Conservation (phyloP, 768 basidiomycete species). For the Mycena latifolia region DNA sequence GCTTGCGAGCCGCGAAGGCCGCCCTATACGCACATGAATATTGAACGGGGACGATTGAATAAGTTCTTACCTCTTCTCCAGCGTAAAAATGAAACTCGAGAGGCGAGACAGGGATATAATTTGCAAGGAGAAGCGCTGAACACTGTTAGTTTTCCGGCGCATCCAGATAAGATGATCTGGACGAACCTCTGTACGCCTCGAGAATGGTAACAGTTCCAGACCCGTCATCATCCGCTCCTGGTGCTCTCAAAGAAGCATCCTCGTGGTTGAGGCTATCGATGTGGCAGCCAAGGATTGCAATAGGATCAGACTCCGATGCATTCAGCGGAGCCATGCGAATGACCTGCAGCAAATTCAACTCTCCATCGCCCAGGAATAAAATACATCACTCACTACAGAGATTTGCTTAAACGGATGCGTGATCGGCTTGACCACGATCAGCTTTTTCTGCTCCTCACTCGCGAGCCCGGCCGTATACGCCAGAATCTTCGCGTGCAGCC, state of each 20-base stretch:
- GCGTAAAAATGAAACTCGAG: slow-evolving; percentile 52
- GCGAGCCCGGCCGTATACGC: slow-evolving; percentile 29
- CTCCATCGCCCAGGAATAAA: neutral
- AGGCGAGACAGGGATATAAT: slow-evolving; percentile 46
- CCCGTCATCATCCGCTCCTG: no score
- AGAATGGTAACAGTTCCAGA: no score
- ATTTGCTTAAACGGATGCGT: slow-evolving; percentile 32
- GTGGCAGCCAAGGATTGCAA: slow-evolving; percentile 42
- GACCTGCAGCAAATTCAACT: slow-evolving; percentile 29
- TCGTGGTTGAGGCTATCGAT: slow-evolving; percentile 44
- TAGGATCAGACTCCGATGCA: slow-evolving; percentile 28
- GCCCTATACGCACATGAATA: no score
- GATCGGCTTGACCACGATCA: slow-evolving; percentile 25
- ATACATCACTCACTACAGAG: slow-evolving; percentile 34
- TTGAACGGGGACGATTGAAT: no score
- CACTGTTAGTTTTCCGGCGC: neutral
- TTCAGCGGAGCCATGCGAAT: slow-evolving; percentile 42
- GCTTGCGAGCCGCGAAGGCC: no score
- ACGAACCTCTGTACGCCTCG: no score
- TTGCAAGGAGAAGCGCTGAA: slow-evolving; percentile 18
- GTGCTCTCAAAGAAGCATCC: slow-evolving; percentile 32
- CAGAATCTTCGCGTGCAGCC: slow-evolving; percentile 30
- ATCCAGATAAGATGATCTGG: neutral
- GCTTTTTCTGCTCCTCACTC: slow-evolving; percentile 26
- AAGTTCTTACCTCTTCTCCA: no score